phyloP scores from a whole-genome alignment of 148 eudicot species.

The Silene uniflora region DNA sequence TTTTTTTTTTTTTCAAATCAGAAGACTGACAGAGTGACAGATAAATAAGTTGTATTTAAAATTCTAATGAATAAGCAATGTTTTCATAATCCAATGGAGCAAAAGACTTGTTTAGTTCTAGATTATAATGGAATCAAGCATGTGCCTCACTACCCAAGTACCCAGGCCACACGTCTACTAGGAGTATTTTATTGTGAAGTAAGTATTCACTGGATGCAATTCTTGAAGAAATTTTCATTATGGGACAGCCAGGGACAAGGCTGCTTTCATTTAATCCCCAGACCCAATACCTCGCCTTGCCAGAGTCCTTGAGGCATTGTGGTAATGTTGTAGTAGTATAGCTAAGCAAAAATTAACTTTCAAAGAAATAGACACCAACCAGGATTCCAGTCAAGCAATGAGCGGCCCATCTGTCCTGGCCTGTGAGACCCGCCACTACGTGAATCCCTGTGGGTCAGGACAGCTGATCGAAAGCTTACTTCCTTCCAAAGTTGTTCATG shows the following conservation, averaged over 20 bases:
- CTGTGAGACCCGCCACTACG: constrained; percentile 25
- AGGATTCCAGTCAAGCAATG: constrained; percentile 32
- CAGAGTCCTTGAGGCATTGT: neutral
- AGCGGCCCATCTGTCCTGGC: constrained; percentile 21
- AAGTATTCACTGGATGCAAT: neutral
- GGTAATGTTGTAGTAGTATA: neutral
- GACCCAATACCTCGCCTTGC: neutral
- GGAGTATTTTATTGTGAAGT: neutral
- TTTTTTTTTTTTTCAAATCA: neutral
- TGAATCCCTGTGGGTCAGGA: constrained; percentile 24
- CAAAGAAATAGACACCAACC: constrained; percentile 27
- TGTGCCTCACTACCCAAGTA: neutral
- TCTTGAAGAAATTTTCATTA: neutral
- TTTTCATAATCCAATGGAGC: neutral
- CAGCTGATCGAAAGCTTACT: constrained; percentile 19
- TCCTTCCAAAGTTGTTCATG: constrained; percentile 28
- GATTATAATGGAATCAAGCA: neutral
- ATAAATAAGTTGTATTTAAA: neutral
- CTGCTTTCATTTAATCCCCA: neutral
- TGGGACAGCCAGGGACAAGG: neutral
- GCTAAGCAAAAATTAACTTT: neutral
- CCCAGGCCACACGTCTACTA: neutral
- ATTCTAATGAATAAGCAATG: neutral
- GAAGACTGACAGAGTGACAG: neutral
- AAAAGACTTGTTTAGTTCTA: no score